A percentile compares a stretch with the other conserved stretches of the same genome.
phyloP scores from a whole-genome alignment of 805 yeast genomes.

The Myxozyma neglecta region DNA sequence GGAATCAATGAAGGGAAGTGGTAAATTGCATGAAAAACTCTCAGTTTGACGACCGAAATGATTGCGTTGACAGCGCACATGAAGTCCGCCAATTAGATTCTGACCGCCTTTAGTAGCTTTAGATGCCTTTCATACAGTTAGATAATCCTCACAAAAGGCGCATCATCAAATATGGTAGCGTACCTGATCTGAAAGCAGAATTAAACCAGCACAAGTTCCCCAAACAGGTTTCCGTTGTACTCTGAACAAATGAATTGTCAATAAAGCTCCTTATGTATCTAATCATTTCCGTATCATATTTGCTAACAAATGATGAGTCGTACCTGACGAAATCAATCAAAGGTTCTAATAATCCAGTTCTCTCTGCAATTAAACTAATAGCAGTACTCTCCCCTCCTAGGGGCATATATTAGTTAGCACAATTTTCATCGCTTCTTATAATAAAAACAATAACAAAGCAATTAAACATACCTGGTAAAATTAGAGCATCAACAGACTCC shows the following conservation, averaged over 20 bases:
- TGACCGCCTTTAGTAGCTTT: conserved; percentile 52
- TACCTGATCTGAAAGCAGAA: conserved; percentile 55
- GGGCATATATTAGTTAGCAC: too few relatives aligned
- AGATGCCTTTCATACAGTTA: conserved; percentile 44
- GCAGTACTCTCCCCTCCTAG: conserved; percentile 64
- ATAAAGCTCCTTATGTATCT: too few relatives aligned
- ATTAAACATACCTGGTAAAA: conserved; percentile 56
- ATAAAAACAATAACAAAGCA: not conserved
- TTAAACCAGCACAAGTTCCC: conserved; percentile 89
- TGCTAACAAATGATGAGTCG: not conserved
- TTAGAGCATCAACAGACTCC: conserved; percentile 53
- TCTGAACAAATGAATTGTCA: not conserved
- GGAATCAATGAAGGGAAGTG: conserved; percentile 34
- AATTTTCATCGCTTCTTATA: not conserved
- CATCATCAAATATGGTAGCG: not conserved
- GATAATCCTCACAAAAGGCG: not conserved
- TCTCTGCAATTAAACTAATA: conserved; percentile 68
- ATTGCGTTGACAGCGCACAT: conserved; percentile 64
- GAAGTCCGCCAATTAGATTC: conserved; percentile 61
- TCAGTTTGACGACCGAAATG: conserved; percentile 79
- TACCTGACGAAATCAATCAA: conserved; percentile 52
- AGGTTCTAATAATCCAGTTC: conserved; percentile 58
- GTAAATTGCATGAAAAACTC: conserved; percentile 49
- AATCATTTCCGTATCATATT: too few relatives aligned
- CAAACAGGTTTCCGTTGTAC: conserved; percentile 56